Evolutionary conservation across 2,329 filamentous ascomycete genomes (phyloP), one percentile per base, ranked within the genome.

Genomic region (Coniella lustricola): DNA sequence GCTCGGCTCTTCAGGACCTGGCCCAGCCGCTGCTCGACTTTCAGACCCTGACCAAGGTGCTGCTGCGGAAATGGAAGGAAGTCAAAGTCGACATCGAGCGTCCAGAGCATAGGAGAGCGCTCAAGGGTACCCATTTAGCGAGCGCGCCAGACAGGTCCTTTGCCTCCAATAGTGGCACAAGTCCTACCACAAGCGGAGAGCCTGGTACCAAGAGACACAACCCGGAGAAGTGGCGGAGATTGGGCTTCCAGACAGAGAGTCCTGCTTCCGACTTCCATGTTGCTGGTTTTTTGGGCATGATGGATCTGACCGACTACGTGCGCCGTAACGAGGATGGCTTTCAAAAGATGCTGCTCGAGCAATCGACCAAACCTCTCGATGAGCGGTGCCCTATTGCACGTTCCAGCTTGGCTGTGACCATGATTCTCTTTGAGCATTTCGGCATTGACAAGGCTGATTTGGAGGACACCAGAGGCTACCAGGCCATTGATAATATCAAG

Each of bases 271-370:
- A 98, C 58, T 97, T 98, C 61, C 83, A 89, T 17, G 73, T 80
- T 34, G 85, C 87, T 22, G 93, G 93, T 0, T 97, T 90, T 63
- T 68, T 98, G 46, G 93, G 93, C 22, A 88, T 98, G 80, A 97
- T 98, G 90, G 93, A 98, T 64, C 68, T 98, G 60, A 88, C 90
- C 2, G 90, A 97, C 65, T 98, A 89, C 63, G 89, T 95, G 42
- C 81, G 86, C 60, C 95, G 90, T 62, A 84, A 95, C 61, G 89
- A 95, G 64, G 90, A 96, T 62, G 81, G 82, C 10, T 97, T 95
- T 58, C 90, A 95, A 63, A 96, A 95, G 68, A 74, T 95, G 57
- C 70, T 98, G 14, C 72, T 96, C 32, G 93, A 98, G 66, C 93
- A 98, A 66, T 85, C 87, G 3, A 81, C 84, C 7, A 81, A 82